Conservation (phyloP, 139 green algal genomes). For the Coelastrella sp. region DNA sequence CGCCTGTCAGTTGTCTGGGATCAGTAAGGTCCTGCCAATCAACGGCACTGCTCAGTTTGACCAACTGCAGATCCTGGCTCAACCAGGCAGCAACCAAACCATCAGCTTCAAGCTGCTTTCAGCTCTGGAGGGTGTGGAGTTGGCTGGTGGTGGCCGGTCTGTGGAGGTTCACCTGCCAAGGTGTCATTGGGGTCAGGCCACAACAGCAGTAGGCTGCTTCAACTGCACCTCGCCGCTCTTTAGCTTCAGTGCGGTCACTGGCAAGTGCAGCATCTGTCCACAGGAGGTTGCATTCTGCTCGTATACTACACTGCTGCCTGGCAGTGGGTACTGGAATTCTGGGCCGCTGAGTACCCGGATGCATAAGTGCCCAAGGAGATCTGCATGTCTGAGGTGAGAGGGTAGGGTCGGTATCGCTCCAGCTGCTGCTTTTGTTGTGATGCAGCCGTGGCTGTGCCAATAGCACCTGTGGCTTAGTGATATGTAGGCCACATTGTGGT, state of each 20-base stretch:
- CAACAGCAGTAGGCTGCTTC: slow-evolving; percentile 18
- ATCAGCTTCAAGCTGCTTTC: slow-evolving; percentile 26
- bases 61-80: slow-evolving; percentile 16
- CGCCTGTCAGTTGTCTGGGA: slow-evolving; percentile 1
- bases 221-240: slow-evolving; percentile 41
- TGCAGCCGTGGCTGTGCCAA: not conserved
- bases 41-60: slow-evolving; percentile 23
- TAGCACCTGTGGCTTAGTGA: too few relatives aligned
- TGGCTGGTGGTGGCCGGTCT: not conserved
- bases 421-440: not conserved
- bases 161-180: not conserved
- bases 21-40: slow-evolving; percentile 27
- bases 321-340: slow-evolving; percentile 21
- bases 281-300: slow-evolving; percentile 13
- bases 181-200: slow-evolving; percentile 25
- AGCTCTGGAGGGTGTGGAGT: not conserved
- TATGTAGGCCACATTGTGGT: too few relatives aligned
- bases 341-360: slow-evolving; percentile 28
- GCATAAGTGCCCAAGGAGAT: slow-evolving; percentile 32
- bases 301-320: slow-evolving; percentile 13
- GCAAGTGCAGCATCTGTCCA: slow-evolving; percentile 35
- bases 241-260: not conserved
- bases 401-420: not conserved
- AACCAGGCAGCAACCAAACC: slow-evolving; percentile 13
- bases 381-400: slow-evolving; percentile 17